These are phyloP conservation scores for Pyrus hybrid DNA, from an alignment of 331 rosid genomes.

Conservation along the genomic window DNA sequence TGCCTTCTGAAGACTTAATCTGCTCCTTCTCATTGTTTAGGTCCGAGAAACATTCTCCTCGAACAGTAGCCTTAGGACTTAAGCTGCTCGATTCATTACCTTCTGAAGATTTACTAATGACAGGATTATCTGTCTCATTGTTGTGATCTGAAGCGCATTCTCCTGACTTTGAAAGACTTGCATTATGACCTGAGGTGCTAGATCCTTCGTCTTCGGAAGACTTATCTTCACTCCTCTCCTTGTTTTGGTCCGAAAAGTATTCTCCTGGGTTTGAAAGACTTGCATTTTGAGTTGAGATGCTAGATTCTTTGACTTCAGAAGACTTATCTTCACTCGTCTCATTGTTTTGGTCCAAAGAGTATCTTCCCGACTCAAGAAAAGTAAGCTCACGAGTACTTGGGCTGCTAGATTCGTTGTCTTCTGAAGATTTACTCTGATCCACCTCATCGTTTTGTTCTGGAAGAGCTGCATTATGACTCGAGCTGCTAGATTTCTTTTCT, in stretches of 20 bases:
- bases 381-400: constrained; percentile 3
- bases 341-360: background rate
- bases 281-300: constrained; percentile 6
- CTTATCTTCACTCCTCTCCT: constrained; percentile 5
- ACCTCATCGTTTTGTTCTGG: constrained; percentile 26
- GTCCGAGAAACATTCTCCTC: constrained; percentile 16
- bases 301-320: constrained; percentile 10
- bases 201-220: constrained; percentile 14
- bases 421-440: constrained; percentile 13
- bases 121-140: constrained; percentile 22
- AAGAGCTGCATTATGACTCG: constrained; percentile 6
- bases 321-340: background rate
- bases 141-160: constrained; percentile 27
- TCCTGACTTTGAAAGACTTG: constrained; percentile 19
- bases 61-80: constrained; percentile 9
- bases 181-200: constrained; percentile 13
- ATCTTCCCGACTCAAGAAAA: constrained; percentile 14
- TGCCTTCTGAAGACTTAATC: constrained; percentile 10
- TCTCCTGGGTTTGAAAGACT: constrained; percentile 20
- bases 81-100: constrained; percentile 11
- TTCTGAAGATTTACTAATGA: constrained; percentile 6
- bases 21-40: constrained; percentile 27
- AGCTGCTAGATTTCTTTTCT: constrained; percentile 4
- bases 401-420: constrained; percentile 7
- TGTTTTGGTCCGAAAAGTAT: constrained; percentile 17